phyloP scores from a whole-genome alignment of 78 protist genomes.

The slime mould (Dictyostelium discoideum) region dicty_2.7 NC_007091.3:3279501-3280000 shows the following conservation, averaged over 20 bases:
- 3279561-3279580: background rate
- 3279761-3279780: background rate
- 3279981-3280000: background rate
- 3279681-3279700: background rate
- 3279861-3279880: background rate
- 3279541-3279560: background rate
- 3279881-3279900: background rate
- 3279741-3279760: background rate
- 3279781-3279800: background rate
- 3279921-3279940: background rate
- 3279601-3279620: constrained; percentile 30
- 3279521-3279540: background rate
- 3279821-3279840: background rate
- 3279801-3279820: background rate
- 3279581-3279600: background rate
- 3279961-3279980: background rate
- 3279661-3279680: too few species aligned
- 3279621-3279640: background rate
- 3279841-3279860: background rate
- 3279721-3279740: background rate
- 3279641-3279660: background rate
- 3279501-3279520: background rate
- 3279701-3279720: background rate
- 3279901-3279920: background rate
- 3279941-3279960: background rate